Conservation (phyloP, 2,329 filamentous ascomycete species). For the Raffaelea arxii region DNA sequence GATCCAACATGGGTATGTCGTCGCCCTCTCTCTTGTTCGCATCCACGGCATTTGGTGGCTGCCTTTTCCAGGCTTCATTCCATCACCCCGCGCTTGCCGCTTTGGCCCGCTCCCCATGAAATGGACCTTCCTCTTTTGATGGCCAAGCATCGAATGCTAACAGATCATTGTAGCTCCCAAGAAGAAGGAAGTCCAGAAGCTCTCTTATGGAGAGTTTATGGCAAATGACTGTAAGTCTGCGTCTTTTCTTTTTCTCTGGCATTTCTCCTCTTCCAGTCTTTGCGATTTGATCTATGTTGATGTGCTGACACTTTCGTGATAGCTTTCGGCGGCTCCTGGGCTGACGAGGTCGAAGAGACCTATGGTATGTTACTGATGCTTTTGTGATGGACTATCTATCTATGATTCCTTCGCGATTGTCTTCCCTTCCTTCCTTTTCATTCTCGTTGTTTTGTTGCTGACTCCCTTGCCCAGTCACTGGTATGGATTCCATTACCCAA, state of each 20-base stretch:
- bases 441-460: neutral
- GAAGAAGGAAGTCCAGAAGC: slow-evolving; percentile 91
- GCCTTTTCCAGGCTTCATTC: too few relatives aligned
- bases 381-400: neutral
- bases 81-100: too few relatives aligned
- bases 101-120: too few relatives aligned
- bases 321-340: slow-evolving; percentile 75
- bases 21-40: too few relatives aligned
- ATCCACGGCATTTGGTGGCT: too few relatives aligned
- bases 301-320: slow-evolving; percentile 3
- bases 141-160: slow-evolving; percentile 12
- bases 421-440: neutral
- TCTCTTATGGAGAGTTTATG: slow-evolving; percentile 96
- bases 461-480: neutral
- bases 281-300: neutral
- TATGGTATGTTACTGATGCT: slow-evolving; percentile 49
- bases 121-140: too few relatives aligned
- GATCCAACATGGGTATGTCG: too few relatives aligned
- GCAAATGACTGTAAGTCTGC: slow-evolving; percentile 69
- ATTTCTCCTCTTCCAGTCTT: neutral
- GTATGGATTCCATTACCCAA: too few relatives aligned
- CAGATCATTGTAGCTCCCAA: slow-evolving; percentile 59
- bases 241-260: slow-evolving; percentile 6
- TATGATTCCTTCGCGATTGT: slow-evolving; percentile 18
- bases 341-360: slow-evolving; percentile 95